Evolutionary conservation across 2,329 filamentous ascomycete species (phyloP), one percentile per base, ranked within the genome.

Genomic region (Curvularia hawaiiensis): DNA sequence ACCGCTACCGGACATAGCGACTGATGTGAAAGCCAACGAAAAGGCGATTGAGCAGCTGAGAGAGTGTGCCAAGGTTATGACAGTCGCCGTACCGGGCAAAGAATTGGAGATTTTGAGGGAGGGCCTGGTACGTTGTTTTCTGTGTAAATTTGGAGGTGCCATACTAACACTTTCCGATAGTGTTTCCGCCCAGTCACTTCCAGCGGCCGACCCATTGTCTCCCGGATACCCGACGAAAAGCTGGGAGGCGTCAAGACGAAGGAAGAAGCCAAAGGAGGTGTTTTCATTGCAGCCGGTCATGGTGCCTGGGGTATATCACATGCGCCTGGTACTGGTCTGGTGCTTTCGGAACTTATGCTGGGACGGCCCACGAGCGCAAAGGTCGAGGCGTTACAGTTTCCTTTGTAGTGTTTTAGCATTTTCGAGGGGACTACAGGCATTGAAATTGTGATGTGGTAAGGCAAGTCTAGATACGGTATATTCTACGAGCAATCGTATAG

Each of bases 101-200:
- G 84, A 87, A 47, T 61, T 91, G 16, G 81, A 90, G 62, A 76
- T 90, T 12, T 70, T 91, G 11, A 81, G 88, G 35, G 83, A 88
- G 63, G 85, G 85, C 0, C 71, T 93, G 55, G 75, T 78, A 65
- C 50, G 74, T 60, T 20, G 2, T 18, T 18, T 24, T 4, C 16
- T 7, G 7, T 16, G 41, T 3, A n/a, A 10, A 1, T 33, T 1
- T 38, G 18, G 33, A n/a, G 14, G 11, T 33, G 30, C 5, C n/a
- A 49, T 59, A 26, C 55, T 63, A 31, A 64, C 50, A n/a, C 30
- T 16, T 31, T 45, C 20, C 4, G 8, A 39, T 39, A 75, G 55
- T 94, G 90, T 71, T 92, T 91, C 76, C 83, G 91, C 12, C 90
- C 90, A 0, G 83, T 90, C 3, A 88, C 88, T 22, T 76, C 80